Conservation (phyloP, 2,329 filamentous ascomycete species). For the Teratosphaeria destructans region DNA sequence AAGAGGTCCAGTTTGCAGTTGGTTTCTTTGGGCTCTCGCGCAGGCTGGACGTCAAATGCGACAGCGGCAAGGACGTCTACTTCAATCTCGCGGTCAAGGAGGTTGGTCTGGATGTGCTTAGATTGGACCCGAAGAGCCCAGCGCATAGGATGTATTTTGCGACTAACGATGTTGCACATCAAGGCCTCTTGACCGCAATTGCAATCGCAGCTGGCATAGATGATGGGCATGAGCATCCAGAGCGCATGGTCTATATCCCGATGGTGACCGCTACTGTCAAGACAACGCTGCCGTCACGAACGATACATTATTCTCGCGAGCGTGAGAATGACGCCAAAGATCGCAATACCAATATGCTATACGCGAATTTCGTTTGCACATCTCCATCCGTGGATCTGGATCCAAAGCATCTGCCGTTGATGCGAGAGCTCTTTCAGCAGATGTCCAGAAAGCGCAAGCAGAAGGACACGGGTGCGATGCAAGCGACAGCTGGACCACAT, state of each 20-base stretch:
- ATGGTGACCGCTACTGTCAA: constrained; percentile 95
- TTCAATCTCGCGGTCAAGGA: constrained; percentile 93
- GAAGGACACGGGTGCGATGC: constrained; percentile 3
- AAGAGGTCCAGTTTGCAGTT: constrained; percentile 91
- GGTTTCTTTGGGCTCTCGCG: constrained; percentile 84
- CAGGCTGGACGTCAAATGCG: constrained; percentile 58
- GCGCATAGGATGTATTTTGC: constrained; percentile 98
- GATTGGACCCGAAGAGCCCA: constrained; percentile 82
- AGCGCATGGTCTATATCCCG: constrained; percentile 83
- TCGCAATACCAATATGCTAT: constrained; percentile 89
- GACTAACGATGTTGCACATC: constrained; percentile 82
- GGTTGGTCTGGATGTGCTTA: constrained; percentile 82
- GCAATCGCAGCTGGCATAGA: constrained; percentile 88
- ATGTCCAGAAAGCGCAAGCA: constrained; percentile 5
- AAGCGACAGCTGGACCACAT: neutral
- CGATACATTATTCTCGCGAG: constrained; percentile 61
- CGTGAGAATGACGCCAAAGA: constrained; percentile 56
- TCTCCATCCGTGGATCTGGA: constrained; percentile 91
- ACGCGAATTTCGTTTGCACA: constrained; percentile 91
- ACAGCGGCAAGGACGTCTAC: constrained; percentile 59
- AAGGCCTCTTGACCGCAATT: constrained; percentile 82
- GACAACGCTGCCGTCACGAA: constrained; percentile 90
- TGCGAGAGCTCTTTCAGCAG: constrained; percentile 61
- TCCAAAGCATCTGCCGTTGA: constrained; percentile 77
- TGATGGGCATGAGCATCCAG: constrained; percentile 74